Base-by-base conservation (phyloP, 148 eudicot genomes). In the Pouteria glomerata region DNA sequence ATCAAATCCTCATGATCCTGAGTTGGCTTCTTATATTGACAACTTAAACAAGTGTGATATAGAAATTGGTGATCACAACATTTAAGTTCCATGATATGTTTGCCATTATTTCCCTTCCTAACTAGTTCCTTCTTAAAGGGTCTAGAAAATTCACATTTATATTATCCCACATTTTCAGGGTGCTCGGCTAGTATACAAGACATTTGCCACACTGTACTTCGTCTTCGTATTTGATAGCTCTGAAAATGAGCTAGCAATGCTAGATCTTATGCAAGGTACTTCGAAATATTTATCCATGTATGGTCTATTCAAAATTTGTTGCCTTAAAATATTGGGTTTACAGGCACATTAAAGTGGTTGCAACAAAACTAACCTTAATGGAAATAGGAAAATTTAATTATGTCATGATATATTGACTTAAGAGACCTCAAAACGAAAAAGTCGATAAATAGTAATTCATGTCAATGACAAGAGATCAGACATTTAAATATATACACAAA, bases 201-300 rank as follows among this genome's bases (percentile, higher is more conserved):
- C 87, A 51, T 91, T 64, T 73, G 98, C 97, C 34, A 94, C 98
- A 13, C 84, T 94, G 51, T 94, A 94, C 81, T 86, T 93, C 63
- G 88, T 87, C 26, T 86, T 94, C 77, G 80, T 94, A 70, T 91
- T 89, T 73, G 98, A 94, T 73, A 82, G 79, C 61, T 85, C 89
- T 35, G 98, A 94, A 69, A 94, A 94, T 78, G 98, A 94, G 83
- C 85, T 94, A 34, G 98, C 98, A 11, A 87, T 94, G 83, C 91
- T 94, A 76, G 98, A 94, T 78, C 82, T 94, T 48, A 94, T 94
- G 82, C 98, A 94, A 94, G 98, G 98, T 94, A 85, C 41, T 6
- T 63, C 8, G n/a, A 42, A 57, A 3, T 3, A 41, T 51, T 16
- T 56, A 14, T 65, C 18, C 30, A 42, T 24, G 48, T 26, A 53